phyloP scores from a whole-genome alignment of 306 rosid genomes.

The Casuarina glauca region DNA sequence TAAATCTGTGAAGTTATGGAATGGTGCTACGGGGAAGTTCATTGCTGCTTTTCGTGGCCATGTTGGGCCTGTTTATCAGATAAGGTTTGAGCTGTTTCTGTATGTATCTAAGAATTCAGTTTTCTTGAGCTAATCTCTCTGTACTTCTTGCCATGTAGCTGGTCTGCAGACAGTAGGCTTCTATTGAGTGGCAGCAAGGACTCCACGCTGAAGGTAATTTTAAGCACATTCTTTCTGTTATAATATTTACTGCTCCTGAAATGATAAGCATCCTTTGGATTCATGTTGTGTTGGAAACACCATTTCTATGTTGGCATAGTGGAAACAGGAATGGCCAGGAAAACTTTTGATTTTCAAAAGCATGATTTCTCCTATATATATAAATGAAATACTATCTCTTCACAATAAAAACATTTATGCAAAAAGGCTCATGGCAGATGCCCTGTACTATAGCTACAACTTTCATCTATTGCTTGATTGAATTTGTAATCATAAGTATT shows the following conservation, averaged over 20 bases:
- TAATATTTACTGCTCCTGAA: background rate
- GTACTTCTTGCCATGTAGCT: slow-evolving; percentile 50
- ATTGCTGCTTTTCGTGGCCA: slow-evolving; percentile 84
- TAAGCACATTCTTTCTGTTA: background rate
- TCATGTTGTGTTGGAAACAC: background rate
- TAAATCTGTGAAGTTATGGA: slow-evolving; percentile 91
- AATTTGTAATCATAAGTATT: background rate
- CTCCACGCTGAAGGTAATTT: slow-evolving; percentile 84
- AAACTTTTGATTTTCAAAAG: background rate
- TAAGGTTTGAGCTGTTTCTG: slow-evolving; percentile 53
- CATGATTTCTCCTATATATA: background rate
- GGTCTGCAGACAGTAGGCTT: slow-evolving; percentile 98
- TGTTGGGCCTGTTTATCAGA: slow-evolving; percentile 93
- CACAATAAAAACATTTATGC: background rate
- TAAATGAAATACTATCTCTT: background rate
- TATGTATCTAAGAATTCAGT: background rate
- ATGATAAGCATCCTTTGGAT: slow-evolving; percentile 8
- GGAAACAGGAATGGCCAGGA: background rate
- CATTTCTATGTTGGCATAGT: slow-evolving; percentile 17
- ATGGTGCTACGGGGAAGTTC: slow-evolving; percentile 79
- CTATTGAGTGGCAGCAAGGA: slow-evolving; percentile 92
- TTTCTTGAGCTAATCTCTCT: slow-evolving; percentile 25
- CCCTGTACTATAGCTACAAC: background rate
- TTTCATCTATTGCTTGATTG: background rate
- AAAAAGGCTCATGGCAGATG: background rate